These are phyloP conservation scores for Chondrostereum purpureum DNA, from an alignment of 1,284 basidiomycete species.

Conservation along the genomic window DNA sequence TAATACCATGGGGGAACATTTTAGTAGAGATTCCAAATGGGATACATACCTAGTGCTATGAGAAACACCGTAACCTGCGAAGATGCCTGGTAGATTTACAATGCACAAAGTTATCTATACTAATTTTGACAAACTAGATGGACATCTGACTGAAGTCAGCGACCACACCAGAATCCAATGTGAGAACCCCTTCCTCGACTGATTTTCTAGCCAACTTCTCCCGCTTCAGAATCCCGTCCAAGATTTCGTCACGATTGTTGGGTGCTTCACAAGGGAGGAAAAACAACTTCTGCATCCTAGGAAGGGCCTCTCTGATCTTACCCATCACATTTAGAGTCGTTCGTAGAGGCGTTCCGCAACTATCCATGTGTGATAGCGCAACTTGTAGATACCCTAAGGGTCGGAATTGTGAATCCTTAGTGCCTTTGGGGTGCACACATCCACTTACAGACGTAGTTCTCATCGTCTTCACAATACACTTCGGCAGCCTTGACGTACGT, in stretches of 20 bases:
- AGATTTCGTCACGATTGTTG: background rate
- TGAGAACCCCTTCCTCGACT: background rate
- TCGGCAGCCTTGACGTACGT: background rate
- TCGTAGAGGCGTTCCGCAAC: background rate
- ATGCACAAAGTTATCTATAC: too few relatives aligned
- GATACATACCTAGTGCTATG: too few relatives aligned
- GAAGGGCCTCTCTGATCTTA: background rate
- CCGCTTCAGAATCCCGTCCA: background rate
- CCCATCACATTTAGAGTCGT: background rate
- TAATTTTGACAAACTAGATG: too few relatives aligned
- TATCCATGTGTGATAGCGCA: background rate
- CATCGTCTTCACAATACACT: background rate
- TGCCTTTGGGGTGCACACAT: background rate
- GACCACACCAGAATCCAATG: background rate
- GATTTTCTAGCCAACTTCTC: background rate
- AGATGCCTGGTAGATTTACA: too few relatives aligned
- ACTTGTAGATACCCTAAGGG: background rate
- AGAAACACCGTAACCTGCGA: too few relatives aligned
- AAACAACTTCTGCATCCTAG: background rate
- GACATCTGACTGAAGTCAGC: too few relatives aligned
- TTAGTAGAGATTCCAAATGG: too few relatives aligned
- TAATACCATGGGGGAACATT: too few relatives aligned
- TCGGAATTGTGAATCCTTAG: background rate
- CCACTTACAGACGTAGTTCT: background rate
- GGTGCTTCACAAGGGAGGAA: background rate